Evolutionary conservation across 257 asterid genomes (phyloP), one percentile per base, ranked within the genome.

Genomic region (Solanum etuberosum): DNA sequence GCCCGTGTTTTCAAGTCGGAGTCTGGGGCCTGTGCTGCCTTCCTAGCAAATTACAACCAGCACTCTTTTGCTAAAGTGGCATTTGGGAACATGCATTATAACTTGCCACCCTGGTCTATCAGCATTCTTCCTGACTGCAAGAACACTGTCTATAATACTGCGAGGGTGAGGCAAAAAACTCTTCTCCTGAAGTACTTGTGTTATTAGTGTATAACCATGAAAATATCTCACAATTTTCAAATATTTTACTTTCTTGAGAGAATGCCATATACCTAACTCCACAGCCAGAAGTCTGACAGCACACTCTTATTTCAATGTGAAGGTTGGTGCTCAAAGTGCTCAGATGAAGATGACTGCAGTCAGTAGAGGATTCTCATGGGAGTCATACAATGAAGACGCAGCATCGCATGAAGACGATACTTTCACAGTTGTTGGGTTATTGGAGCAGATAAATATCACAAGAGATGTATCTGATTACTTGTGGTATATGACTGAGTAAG

Each of bases 71-170:
- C 98, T 37, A 95, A 89, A 89, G 97, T 96, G 86, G 87, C 95
- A 21, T 96, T 96, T 72, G 94, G 94, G 25, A 93, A 89, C 81
- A 86, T 86, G 93, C 98, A 96, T 84, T 96, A 96, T 92, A 92
- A 96, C 89, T 90, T 97, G 88, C 99, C 99, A 76, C 98, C 99
- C 16, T 97, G 99, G 99, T 97, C 99, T 54, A 93, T 97, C 86
- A 97, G 99, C 93, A 96, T 97, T 86, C 98, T 96, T 91, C 99
- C 99, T 0, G 98, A 95, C 89, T 97, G 99, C 99, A 96, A 92
- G 90, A 84, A 95, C 93, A 93, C 98, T 18, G 97, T 97, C 70
- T 97, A 95, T 82, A 97, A 97, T 89, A 97, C 99, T 34, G 99
- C 99, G 85, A 93, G 98, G 95, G 99, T 97, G 90, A 92, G 96